Evolutionary conservation across 495 filamentous ascomycete genomes (phyloP), one percentile per base, ranked within the genome.

Genomic region (Trichoderma parareesei): DNA sequence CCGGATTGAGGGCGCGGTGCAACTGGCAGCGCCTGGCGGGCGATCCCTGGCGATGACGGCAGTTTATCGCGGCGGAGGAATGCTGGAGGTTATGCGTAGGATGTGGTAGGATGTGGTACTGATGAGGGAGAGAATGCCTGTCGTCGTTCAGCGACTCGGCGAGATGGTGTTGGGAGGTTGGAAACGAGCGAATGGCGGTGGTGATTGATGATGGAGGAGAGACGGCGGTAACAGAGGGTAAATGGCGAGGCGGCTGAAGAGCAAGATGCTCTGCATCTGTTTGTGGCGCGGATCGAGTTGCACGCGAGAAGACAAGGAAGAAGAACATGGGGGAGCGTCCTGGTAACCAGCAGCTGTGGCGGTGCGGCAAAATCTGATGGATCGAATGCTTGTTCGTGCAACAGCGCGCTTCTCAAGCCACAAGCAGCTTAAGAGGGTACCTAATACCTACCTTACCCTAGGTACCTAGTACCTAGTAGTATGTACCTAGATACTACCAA

Each of bases 181-280:
- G 37, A 14, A 9, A 37, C 16, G 53, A 57, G 53, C 53, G 53
- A 57, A 27, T 11, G 38, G n/a, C 40, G 61, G n/a, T 27, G 27
- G 18, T 48, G 61, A 42, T 48, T 48, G 20, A 35, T 63, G 41
- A 46, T 48, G 61, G 41, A 57, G 41, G 35, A 33, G 38, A 41
- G 38, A 20, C 27, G 27, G 27, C 27, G 27, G 27, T 27, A 27
- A 27, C 2, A 0, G 27, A 27, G 27, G 27, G 27, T 27, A 27
- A 27, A 27, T 27, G 27, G 27, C 27, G 27, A 27, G 60, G 60
- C 14, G 61, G 33, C 14, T 42, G 38, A 20, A 27, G 61, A 27
- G 38, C 10, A 38, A 62, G 11, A 27, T 27, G 27, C 27, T 27
- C 27, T 27, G 27, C 27, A 27, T 27, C 27, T 27, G 27, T 27